phyloP scores from a whole-genome alignment of 768 basidiomycete genomes.

The Floccularia luteovirens region DNA sequence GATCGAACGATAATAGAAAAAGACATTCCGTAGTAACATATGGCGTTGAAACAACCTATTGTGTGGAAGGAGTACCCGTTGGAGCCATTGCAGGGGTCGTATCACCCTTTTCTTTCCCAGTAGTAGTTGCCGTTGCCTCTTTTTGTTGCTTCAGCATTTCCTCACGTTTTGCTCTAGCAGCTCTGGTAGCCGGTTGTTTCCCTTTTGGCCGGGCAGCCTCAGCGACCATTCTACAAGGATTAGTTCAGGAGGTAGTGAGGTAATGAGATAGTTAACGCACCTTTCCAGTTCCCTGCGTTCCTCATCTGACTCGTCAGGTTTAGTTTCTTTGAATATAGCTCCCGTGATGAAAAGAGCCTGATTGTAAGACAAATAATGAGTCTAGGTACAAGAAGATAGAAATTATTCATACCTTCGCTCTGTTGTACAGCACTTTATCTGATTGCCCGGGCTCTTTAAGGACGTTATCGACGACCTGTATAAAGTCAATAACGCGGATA shows the following conservation, averaged over 20 bases:
- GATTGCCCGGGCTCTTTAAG: slow-evolving; percentile 71
- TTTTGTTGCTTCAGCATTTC: slow-evolving; percentile 26
- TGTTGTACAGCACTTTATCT: slow-evolving; percentile 64
- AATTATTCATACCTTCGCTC: slow-evolving; percentile 64
- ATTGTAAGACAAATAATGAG: neutral
- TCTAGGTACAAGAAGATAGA: neutral
- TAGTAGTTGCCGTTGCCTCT: slow-evolving; percentile 8
- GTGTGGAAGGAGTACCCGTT: too few relatives aligned
- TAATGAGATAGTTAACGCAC: slow-evolving; percentile 29
- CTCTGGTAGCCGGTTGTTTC: slow-evolving; percentile 35
- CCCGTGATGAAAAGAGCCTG: slow-evolving; percentile 87
- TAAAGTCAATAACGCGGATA: neutral
- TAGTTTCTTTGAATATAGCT: slow-evolving; percentile 78
- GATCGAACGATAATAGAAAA: too few relatives aligned
- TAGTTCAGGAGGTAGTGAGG: slow-evolving; percentile 5
- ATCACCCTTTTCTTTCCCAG: neutral
- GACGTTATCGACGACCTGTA: slow-evolving; percentile 72
- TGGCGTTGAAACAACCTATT: too few relatives aligned
- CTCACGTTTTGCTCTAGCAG: slow-evolving; percentile 31
- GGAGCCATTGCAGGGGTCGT: neutral
- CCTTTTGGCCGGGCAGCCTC: slow-evolving; percentile 74
- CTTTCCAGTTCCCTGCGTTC: slow-evolving; percentile 93
- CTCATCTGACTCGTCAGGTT: slow-evolving; percentile 87
- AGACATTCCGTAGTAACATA: too few relatives aligned
- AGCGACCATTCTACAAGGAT: slow-evolving; percentile 65